Base-by-base conservation (phyloP, 257 asterid genomes). In the Solanum okadae region DNA sequence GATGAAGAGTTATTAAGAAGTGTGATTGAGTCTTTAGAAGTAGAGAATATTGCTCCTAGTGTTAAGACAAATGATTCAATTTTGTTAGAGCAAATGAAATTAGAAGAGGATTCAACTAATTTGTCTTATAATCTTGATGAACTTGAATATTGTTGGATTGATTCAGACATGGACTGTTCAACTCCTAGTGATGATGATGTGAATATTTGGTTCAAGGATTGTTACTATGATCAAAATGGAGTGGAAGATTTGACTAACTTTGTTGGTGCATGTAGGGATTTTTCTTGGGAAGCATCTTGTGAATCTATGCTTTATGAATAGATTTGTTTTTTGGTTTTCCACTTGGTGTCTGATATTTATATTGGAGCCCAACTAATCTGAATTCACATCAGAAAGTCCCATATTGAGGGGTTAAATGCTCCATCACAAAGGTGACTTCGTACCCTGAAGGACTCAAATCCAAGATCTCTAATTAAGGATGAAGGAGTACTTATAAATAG, bases 21-120 rank as follows among this genome's bases (percentile, higher is more conserved):
- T 42, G 65, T 40, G 8, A 42, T 78, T 27, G 85, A 78, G 15
- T 78, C 65, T 42, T 42, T 78, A 78, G 85, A 78, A 42, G 7
- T 1, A 78, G 65, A 78, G 25, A 8, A 10, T 73, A 34, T 40
- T 77, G 59, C 1, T 52, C 23, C 63, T 16, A 52, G 23, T 77
- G 23, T 23, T 77, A n/a, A 37, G n/a, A 76, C 83, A 27, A 23
- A 78, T 78, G 85, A 25, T 42, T 78, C 85, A 40, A 14, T n/a
- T 78, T 78, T 78, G 37, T 78, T 78, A n/a, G 61, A 40, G 61
- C n/a, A 25, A 78, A 78, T 78, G 84, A 78, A 78, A 40, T 38
- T 38, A 38, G 35, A 3, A 78, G 34, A 78, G 13, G 12, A 42
- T 12, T 78, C 84, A 44, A 27, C 10, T 16, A 20, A 10, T 35